Percentiles rank a stretch among this genome's conserved stretches.
Conservation (phyloP, 2,329 filamentous ascomycete genomes). For the Fusarium caatingaense region DNA sequence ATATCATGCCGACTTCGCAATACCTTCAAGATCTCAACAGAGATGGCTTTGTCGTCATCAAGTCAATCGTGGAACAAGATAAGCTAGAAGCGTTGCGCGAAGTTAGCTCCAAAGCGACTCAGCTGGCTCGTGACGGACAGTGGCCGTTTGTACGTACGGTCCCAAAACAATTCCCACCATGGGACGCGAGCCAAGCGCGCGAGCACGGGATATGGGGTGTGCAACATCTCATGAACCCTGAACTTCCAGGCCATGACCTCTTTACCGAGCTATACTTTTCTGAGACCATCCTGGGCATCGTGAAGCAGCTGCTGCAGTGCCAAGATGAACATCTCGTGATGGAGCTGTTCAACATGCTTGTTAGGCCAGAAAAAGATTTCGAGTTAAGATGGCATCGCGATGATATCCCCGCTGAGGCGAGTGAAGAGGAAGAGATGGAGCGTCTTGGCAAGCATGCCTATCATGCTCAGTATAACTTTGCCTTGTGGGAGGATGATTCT, state of each 20-base stretch:
- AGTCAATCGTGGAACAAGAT: conserved; percentile 67
- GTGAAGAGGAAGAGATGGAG: conserved; percentile 72
- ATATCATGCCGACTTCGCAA: conserved; percentile 36
- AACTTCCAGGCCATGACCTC: conserved; percentile 68
- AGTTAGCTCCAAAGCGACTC: conserved; percentile 68
- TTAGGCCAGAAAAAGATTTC: conserved; percentile 77
- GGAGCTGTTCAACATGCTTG: conserved; percentile 89
- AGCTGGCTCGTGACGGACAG: conserved; percentile 72
- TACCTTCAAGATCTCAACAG: conserved; percentile 65
- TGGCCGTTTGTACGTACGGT: conserved; percentile 75
- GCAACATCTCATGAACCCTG: conserved; percentile 84
- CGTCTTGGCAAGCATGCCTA: conserved; percentile 70
- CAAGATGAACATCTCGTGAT: conserved; percentile 76
- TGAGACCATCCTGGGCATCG: conserved; percentile 69
- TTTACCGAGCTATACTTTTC: conserved; percentile 82
- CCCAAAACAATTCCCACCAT: conserved; percentile 92
- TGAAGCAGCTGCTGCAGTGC: conserved; percentile 70
- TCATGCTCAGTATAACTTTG: conserved; percentile 90
- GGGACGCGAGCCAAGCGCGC: conserved; percentile 68
- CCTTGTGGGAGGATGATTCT: conserved; percentile 79
- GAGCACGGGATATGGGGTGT: conserved; percentile 85
- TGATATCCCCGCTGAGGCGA: conserved; percentile 77
- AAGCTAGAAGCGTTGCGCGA: conserved; percentile 69
- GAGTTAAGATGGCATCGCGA: conserved; percentile 87
- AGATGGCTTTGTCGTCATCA: conserved; percentile 82